Conservation (phyloP, 2,329 filamentous ascomycete genomes). For the Xylaria sp. region DNA sequence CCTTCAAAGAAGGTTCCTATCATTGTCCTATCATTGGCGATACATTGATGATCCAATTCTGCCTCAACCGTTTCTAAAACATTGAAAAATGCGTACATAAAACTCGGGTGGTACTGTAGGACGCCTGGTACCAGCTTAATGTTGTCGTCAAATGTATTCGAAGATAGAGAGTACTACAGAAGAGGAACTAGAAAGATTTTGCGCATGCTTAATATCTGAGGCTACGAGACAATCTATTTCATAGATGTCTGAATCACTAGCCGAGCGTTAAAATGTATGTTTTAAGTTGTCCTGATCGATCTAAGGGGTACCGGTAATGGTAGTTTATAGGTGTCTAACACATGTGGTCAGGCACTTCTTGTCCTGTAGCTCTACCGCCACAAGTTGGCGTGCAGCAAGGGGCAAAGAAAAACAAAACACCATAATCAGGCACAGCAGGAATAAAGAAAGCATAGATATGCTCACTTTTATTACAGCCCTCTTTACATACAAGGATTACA, state of each 20-base stretch:
- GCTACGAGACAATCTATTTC: neutral
- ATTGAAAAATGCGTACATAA: neutral
- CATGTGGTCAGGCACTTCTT: neutral
- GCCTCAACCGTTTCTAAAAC: neutral
- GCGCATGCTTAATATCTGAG: neutral
- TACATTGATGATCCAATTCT: neutral
- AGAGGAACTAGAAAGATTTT: too few species aligned
- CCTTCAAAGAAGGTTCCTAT: constrained; percentile 3
- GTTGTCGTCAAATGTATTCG: neutral
- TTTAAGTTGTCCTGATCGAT: constrained; percentile 1
- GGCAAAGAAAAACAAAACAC: too few species aligned
- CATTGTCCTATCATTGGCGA: neutral
- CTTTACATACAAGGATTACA: constrained; percentile 21
- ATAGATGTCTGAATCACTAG: constrained; percentile 6
- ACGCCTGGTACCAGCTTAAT: neutral
- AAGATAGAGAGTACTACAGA: too few species aligned
- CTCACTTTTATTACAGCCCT: constrained; percentile 11
- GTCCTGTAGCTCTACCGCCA: too few species aligned
- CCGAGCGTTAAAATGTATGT: constrained; percentile 8
- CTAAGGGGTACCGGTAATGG: too few species aligned
- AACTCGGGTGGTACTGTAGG: neutral
- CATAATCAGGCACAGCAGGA: neutral
- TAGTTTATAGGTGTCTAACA: neutral
- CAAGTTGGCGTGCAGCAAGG: too few species aligned
- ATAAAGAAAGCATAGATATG: neutral